These are phyloP conservation scores for Podospora pseudopauciseta DNA, from an alignment of 495 filamentous ascomycete genomes.

Conservation along the genomic window DNA sequence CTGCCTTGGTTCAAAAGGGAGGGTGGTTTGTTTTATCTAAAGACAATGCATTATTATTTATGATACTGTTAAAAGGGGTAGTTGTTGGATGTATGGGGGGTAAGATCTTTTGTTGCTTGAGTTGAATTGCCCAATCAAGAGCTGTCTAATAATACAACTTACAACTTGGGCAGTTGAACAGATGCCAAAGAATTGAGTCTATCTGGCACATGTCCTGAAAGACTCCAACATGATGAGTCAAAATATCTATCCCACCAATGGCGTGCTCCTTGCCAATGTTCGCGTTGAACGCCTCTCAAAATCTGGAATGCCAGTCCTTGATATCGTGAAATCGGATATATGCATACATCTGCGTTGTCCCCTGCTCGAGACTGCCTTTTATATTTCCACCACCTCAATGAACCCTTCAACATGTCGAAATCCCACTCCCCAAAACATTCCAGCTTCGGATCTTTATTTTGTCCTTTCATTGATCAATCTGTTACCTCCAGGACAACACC, in stretches of 20 bases:
- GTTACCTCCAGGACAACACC: background rate
- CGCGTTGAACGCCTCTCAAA: background rate
- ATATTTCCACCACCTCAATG: too few relatives aligned
- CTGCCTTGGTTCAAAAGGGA: background rate
- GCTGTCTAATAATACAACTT: background rate
- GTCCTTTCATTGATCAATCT: too few relatives aligned
- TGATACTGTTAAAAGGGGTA: background rate
- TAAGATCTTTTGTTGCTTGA: background rate
- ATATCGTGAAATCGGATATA: background rate
- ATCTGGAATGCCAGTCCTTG: background rate
- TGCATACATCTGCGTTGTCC: background rate
- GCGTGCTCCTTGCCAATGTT: background rate
- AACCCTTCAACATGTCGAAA: background rate
- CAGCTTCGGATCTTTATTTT: too few relatives aligned
- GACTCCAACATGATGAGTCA: background rate
- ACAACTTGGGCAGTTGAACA: background rate
- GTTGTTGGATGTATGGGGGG: background rate
- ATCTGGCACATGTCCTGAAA: background rate
- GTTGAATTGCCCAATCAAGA: background rate
- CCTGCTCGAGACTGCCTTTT: background rate
- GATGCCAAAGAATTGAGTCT: too few relatives aligned
- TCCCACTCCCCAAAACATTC: too few relatives aligned
- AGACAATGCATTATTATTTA: background rate
- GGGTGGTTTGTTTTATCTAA: background rate
- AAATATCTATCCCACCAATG: background rate